Conservation (phyloP, 208 protist genomes). For the Trypanosoma grayi region DNA sequence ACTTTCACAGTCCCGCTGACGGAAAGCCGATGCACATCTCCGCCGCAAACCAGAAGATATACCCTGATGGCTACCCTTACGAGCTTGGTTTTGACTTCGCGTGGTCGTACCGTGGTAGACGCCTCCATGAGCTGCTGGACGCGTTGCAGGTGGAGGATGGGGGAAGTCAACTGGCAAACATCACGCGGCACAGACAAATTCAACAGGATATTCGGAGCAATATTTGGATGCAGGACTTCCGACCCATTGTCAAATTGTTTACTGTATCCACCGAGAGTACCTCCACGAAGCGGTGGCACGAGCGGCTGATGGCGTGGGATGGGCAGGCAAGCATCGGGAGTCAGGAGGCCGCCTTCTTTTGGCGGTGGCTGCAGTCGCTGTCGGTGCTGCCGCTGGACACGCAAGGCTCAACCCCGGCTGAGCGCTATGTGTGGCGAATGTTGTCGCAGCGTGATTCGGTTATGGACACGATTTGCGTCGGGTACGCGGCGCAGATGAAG, state of each 20-base stretch:
- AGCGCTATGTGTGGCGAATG: constrained; percentile 36
- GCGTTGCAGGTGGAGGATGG: constrained; percentile 4
- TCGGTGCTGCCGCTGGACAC: constrained; percentile 40
- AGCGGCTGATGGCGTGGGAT: constrained; percentile 41
- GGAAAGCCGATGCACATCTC: constrained; percentile 33
- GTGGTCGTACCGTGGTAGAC: constrained; percentile 37
- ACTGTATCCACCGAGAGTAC: neutral
- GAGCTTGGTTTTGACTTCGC: constrained; percentile 44
- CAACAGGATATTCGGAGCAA: constrained; percentile 54
- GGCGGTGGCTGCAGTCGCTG: constrained; percentile 52
- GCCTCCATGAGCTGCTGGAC: constrained; percentile 43
- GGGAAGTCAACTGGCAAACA: constrained; percentile 10
- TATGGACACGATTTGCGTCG: constrained; percentile 34
- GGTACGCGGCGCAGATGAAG: constrained; percentile 19
- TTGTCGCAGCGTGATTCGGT: constrained; percentile 19
- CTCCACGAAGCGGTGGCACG: constrained; percentile 16
- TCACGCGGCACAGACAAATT: constrained; percentile 32
- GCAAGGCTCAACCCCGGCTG: constrained; percentile 11
- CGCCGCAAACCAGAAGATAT: constrained; percentile 55
- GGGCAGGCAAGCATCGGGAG: constrained; percentile 31
- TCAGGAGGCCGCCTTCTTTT: constrained; percentile 53
- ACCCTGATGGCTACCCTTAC: constrained; percentile 42
- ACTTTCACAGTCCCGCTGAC: constrained; percentile 39
- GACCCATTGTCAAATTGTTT: constrained; percentile 30
- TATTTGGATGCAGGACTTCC: constrained; percentile 35